Evolutionary conservation across 1,284 basidiomycete species (phyloP), one percentile per base, ranked within the genome.

Genomic region (Boletellus dicymbophilus): DNA sequence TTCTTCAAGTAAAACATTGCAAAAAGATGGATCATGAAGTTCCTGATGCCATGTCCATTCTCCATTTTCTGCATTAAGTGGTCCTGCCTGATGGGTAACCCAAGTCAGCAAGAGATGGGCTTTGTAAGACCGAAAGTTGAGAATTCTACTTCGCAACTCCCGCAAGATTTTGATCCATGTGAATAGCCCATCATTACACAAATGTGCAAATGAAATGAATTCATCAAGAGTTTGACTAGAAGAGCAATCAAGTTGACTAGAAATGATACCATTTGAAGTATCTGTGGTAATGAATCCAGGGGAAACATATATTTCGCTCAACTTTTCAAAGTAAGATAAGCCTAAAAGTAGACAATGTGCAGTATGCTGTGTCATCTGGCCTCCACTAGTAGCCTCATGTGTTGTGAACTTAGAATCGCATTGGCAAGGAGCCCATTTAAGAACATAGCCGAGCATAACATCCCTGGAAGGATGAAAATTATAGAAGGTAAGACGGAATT

Each of bases 31-130:
- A 16, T 57, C 22, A 1, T 50, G 44, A 2, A 73, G 56, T n/a
- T 71, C 66, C 6, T 45, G 18, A 53, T 75, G 73, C 63, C 70
- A 72, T 18, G 52, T 46, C 45, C 61, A 54, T 16, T 28, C 20
- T 15, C 27, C 27, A 3, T 9, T 55, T 1, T 39, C n/a, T 39
- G 3, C 53, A 57, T 41, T 27, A n/a, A 59, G 39, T 2, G 58
- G 60, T 2, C 77, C 78, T 2, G 72, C 63, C 51, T 80, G 74
- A 57, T 65, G 72, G 1, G 62, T 65, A 16, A 75, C 67, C 47
- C 76, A 74, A 11, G 56, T 56, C 6, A 78, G 25, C 9, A 80
- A 58, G 6, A 62, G 40, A 43, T 73, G 60, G 0, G 79, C 74
- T n/a, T 69, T 72, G 5, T 67, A 59, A 3, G 58, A 52, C 30